Base-by-base conservation (phyloP, 2,329 filamentous ascomycete genomes). In the Sordariomycetes sp. region DNA sequence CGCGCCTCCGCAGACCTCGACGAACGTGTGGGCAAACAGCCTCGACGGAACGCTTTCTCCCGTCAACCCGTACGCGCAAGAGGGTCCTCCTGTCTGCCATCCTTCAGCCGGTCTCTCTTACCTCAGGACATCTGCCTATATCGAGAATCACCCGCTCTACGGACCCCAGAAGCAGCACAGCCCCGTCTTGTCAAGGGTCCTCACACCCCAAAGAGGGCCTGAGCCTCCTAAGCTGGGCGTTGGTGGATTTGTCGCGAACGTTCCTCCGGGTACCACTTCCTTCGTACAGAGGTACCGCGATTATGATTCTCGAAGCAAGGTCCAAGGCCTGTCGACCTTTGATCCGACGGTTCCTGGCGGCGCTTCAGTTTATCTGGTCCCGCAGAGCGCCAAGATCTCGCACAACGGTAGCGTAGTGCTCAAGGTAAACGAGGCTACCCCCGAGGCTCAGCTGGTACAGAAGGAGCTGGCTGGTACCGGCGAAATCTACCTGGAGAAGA, bases 81-180 rank as follows among this genome's bases (percentile, higher is more conserved):
- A 70, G 15, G 81, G 81, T 1, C 81, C 81, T n/a, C 82, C 81
- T 0, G 70, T 74, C 8, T 81, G 78, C 22, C 81, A 85, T 62
- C 82, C 82, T 3, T 85, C 81, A 15, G 82, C 78, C 35, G 81
- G 81, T 59, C 71, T 85, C 56, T 82, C 80, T 57, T 85, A 85
- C 67, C 70, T 84, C 58, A 77, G 81, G 56, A 81, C 80, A 1
- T 68, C 68, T 42, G 72, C 75, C 45, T 80, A 73, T 66, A 68
- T 80, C 62, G 76, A 81, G 59, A 84, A 84, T 66, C 80, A 85
- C 65, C 77, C 81, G 1, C 62, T 82, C 24, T 83, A 84, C 63
- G 81, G 81, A 1, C 81, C 82, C 10, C 81, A 83, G 65, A 70
- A 66, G 56, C 61, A 72, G 28, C 76, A 75, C 60, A 63, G 74